These are phyloP conservation scores for Lumnitzera racemosa DNA, from an alignment of 345 rosid species.

Conservation along the genomic window DNA sequence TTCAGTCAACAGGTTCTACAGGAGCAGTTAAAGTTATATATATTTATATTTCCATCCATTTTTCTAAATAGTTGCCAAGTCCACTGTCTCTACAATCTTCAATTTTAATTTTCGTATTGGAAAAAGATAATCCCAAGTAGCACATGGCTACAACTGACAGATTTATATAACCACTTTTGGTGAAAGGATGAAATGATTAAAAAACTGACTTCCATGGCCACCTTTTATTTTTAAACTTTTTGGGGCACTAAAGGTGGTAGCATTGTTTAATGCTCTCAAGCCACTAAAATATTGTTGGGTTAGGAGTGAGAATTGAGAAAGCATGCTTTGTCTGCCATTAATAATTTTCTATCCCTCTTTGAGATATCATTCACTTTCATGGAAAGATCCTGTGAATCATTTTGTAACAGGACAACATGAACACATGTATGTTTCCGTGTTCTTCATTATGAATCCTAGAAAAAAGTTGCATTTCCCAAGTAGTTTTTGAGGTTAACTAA, in stretches of 20 bases:
- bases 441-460: not conserved
- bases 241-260: not conserved
- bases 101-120: too few species aligned
- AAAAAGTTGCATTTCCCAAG: not conserved
- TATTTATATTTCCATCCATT: too few species aligned
- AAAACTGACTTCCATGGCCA: too few species aligned
- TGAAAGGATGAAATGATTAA: too few species aligned
- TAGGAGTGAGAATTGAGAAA: conserved; percentile 19
- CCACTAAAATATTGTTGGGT: conserved; percentile 2
- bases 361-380: not conserved
- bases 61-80: too few species aligned
- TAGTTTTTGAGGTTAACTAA: not conserved
- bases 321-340: conserved; percentile 55
- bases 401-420: not conserved
- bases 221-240: too few species aligned
- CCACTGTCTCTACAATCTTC: too few species aligned
- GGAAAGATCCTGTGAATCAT: not conserved
- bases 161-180: too few species aligned
- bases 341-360: conserved; percentile 10
- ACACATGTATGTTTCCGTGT: not conserved
- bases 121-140: too few species aligned
- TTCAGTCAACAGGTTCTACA: too few species aligned
- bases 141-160: too few species aligned
- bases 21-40: too few species aligned
- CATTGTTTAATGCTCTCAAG: not conserved